These are phyloP conservation scores for Dactylellina sp. DNA, from an alignment of 2,329 filamentous ascomycete genomes.

Conservation along the genomic window DNA sequence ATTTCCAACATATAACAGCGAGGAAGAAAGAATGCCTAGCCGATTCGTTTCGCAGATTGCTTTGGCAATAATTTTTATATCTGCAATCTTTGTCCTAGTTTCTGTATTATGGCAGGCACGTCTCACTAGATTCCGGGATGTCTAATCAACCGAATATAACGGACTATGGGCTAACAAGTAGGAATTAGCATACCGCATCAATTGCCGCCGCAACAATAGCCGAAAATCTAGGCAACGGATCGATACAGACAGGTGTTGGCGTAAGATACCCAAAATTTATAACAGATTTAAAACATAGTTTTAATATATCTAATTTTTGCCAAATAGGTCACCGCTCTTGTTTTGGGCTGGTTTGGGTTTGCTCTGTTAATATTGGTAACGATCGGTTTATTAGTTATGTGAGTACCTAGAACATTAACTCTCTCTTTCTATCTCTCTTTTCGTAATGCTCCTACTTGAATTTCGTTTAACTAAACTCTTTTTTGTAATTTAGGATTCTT, in stretches of 20 bases:
- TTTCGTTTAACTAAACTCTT: constrained; percentile 1
- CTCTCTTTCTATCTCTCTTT: too few relatives aligned
- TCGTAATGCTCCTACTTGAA: too few relatives aligned
- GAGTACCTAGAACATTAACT: constrained; percentile 27
- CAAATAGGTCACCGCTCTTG: constrained; percentile 78
- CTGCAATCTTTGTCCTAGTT: constrained; percentile 78
- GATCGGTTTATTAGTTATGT: constrained; percentile 91
- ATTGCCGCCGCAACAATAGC: constrained; percentile 94
- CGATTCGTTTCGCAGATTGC: constrained; percentile 92
- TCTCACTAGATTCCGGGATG: neutral
- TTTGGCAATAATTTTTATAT: constrained; percentile 88
- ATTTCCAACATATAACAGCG: constrained; percentile 97
- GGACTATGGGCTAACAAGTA: neutral
- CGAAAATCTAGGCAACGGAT: constrained; percentile 90
- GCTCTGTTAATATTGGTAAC: constrained; percentile 93
- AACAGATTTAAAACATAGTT: too few relatives aligned
- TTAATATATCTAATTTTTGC: too few relatives aligned
- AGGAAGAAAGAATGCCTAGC: constrained; percentile 86
- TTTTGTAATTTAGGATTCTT: constrained; percentile 50
- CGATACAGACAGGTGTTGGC: constrained; percentile 87
- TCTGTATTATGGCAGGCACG: constrained; percentile 78
- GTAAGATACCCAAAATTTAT: constrained; percentile 65
- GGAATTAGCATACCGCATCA: constrained; percentile 81
- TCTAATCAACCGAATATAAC: neutral
- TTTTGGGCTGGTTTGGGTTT: constrained; percentile 97